Evolutionary conservation across 345 rosid species (phyloP), one percentile per base, ranked within the genome.

Genomic region (Rhodomyrtus tomentosa): DNA sequence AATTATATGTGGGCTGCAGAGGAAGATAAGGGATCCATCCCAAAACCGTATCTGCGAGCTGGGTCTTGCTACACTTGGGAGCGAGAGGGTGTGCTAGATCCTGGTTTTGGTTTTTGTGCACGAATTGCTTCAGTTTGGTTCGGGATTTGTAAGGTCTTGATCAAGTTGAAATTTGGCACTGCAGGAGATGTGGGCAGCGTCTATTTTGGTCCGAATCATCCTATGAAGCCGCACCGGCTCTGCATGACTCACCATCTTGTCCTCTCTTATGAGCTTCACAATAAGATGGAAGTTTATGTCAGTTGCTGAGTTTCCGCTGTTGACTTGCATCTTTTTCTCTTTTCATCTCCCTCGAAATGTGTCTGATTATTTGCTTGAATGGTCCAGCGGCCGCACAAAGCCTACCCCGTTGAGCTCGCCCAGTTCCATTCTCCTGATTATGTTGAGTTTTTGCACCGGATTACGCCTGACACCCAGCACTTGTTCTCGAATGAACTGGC

Each of bases 181-280:
- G 89, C 93, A 98, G 99, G 99, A 82, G 98, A 98, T 74, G 99
- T 93, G 84, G 99, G 99, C 40, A 94, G 88, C 18, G 99, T 98
- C 29, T 98, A 94, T 88, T 98, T 98, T 90, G 98, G 99, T 21
- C 98, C 99, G 0, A 93, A 98, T 87, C 99, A 97, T 90, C 99
- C 99, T 3, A 96, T 96, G 99, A 95, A 96, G 85, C 99, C 99
- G 3, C 99, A 98, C 87, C 89, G 99, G 87, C 96, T 95, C 72
- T 96, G 99, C 84, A 96, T 98, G 99, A 96, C 99, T 2, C 99
- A 96, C 88, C 99, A 98, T 92, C 95, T 98, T 54, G 96, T 98
- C 55, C 99, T 98, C 84, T 88, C 98, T 11, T 98, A 98, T 84
- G 98, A 94, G 4, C 99, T 98, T 55, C 99, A 98, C 88, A 89